These are phyloP conservation scores for Rosa rugosa DNA, from an alignment of 306 rosid genomes.

Conservation along the genomic window DNA sequence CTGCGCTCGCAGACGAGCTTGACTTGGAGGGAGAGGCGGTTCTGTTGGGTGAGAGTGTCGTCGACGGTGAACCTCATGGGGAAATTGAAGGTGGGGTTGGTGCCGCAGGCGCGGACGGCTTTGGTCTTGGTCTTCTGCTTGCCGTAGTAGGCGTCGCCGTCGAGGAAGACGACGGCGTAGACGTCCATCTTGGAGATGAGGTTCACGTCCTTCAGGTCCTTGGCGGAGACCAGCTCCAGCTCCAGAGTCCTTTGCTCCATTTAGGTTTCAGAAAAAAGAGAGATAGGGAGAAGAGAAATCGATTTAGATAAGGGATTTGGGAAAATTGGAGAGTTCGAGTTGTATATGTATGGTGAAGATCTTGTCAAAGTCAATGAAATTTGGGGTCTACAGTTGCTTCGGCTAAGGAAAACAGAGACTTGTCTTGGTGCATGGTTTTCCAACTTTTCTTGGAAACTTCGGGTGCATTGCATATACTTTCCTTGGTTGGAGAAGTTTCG, in stretches of 20 bases:
- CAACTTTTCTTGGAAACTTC: no score
- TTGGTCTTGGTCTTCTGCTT: constrained; percentile 40
- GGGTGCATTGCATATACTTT: no score
- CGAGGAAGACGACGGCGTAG: constrained; percentile 58
- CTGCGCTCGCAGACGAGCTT: constrained; percentile 49
- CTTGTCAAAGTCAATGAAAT: neutral
- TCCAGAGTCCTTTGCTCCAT: constrained; percentile 59
- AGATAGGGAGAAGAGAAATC: no score
- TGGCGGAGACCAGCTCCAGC: constrained; percentile 65
- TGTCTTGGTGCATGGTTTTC: no score
- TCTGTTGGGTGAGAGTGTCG: constrained; percentile 35
- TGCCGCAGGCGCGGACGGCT: constrained; percentile 43
- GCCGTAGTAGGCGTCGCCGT: constrained; percentile 34
- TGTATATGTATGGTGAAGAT: neutral
- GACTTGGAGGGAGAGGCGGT: constrained; percentile 47
- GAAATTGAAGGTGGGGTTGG: constrained; percentile 63
- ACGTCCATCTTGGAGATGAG: constrained; percentile 73
- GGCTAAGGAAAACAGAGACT: neutral
- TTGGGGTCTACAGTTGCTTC: neutral
- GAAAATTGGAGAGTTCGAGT: neutral
- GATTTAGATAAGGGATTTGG: neutral
- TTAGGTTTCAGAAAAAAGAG: neutral
- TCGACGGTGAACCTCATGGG: constrained; percentile 44
- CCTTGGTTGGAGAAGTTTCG: no score
- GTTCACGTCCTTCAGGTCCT: constrained; percentile 62